These are phyloP conservation scores for Apiospora saccharicola DNA, from an alignment of 2,329 filamentous ascomycete genomes.

Conservation along the genomic window DNA sequence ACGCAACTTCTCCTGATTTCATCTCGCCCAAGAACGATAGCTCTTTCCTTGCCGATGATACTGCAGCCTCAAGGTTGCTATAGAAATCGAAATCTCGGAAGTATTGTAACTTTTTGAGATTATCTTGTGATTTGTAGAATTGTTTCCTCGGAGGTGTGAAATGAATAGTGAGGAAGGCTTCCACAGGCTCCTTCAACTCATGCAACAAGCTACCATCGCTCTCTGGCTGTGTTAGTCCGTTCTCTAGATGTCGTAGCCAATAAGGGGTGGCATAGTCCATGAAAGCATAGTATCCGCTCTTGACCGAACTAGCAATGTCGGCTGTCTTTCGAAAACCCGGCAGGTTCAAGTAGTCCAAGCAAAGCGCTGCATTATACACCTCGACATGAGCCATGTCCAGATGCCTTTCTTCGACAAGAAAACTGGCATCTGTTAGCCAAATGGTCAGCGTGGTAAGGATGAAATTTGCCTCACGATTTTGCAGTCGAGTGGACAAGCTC, in stretches of 20 bases:
- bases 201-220: neutral
- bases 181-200: neutral
- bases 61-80: neutral
- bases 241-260: neutral
- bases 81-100: neutral
- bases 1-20: neutral
- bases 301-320: neutral
- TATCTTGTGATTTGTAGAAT: neutral
- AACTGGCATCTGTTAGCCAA: neutral
- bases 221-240: neutral
- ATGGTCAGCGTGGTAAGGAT: neutral
- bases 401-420: neutral
- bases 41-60: neutral
- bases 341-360: neutral
- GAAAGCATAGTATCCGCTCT: neutral
- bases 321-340: neutral
- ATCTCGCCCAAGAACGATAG: conserved; percentile 1
- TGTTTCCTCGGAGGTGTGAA: neutral
- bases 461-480: neutral
- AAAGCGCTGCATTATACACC: neutral
- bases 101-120: neutral
- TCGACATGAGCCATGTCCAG: neutral
- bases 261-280: neutral
- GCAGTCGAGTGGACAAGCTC: neutral
- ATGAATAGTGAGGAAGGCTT: neutral